phyloP scores from a whole-genome alignment of 257 asterid species.

The Gynochthodes officinalis region DNA sequence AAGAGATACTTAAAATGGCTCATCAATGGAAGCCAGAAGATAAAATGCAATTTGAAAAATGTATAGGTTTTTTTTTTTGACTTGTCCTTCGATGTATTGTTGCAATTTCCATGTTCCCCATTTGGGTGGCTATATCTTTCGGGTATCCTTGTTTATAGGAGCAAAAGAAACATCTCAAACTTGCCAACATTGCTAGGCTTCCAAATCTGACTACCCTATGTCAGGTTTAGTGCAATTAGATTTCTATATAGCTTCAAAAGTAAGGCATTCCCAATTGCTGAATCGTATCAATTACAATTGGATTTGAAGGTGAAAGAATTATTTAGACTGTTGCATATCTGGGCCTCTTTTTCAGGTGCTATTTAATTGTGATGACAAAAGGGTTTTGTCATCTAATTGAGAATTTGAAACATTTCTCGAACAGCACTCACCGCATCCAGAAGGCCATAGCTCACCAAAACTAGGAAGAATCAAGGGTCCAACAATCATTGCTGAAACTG shows the following conservation, averaged over 20 bases:
- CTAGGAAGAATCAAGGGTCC: too few relatives aligned
- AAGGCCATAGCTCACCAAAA: too few relatives aligned
- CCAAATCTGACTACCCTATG: too few relatives aligned
- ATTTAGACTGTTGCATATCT: background rate
- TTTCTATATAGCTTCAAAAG: background rate
- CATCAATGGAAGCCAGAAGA: constrained; percentile 32
- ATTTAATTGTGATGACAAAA: too few relatives aligned
- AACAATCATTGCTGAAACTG: too few relatives aligned
- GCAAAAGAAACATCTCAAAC: background rate
- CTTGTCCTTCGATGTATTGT: constrained; percentile 10
- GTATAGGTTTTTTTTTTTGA: constrained; percentile 13
- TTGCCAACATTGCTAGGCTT: background rate
- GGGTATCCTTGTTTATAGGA: background rate
- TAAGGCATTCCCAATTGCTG: background rate
- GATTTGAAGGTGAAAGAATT: background rate
- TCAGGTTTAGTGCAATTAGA: background rate
- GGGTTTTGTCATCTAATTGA: too few relatives aligned
- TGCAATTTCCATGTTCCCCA: background rate
- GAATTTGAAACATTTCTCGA: too few relatives aligned
- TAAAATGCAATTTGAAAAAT: constrained; percentile 13
- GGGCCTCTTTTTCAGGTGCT: background rate
- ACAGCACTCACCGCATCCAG: too few relatives aligned
- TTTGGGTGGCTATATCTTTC: background rate
- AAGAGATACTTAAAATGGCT: constrained; percentile 35
- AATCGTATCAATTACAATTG: background rate